Conservation (phyloP, 2,329 filamentous ascomycete species). For the Colletotrichum siamense region DNA sequence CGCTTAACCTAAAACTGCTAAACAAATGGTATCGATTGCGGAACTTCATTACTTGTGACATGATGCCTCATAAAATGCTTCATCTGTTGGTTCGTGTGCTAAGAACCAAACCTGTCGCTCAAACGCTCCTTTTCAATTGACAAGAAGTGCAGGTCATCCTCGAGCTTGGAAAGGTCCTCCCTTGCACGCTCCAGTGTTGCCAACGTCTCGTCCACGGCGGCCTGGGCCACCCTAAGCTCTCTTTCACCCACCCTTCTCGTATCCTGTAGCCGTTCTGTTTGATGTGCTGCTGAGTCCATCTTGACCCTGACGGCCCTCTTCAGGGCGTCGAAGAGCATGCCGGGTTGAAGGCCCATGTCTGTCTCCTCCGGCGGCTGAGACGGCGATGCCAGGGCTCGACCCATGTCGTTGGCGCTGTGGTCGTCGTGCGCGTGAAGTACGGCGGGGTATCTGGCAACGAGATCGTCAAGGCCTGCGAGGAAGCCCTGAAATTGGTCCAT, state of each 20-base stretch:
- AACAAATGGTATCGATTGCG: not conserved
- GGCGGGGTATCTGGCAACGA: not conserved
- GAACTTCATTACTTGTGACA: not conserved
- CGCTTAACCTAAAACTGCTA: not conserved
- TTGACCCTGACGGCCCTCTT: not conserved
- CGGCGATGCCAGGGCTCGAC: not conserved
- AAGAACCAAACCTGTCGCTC: not conserved
- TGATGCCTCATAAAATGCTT: not conserved
- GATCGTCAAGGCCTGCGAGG: not conserved
- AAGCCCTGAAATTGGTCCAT: not conserved
- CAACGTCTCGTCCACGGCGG: not conserved
- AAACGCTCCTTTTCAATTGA: not conserved
- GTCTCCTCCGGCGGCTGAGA: not conserved
- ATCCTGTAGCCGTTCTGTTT: not conserved
- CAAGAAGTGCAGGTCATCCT: not conserved
- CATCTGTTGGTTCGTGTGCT: not conserved
- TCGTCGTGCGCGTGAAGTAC: not conserved
- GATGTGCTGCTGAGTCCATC: not conserved
- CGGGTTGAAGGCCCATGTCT: not conserved
- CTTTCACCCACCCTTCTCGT: not conserved
- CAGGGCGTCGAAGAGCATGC: not conserved
- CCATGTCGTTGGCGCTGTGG: not conserved
- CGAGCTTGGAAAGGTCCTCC: not conserved
- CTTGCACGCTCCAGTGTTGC: not conserved
- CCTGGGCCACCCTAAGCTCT: not conserved